Evolutionary conservation across 2,329 filamentous ascomycete species (phyloP).

Genomic region (Hypoxylon sp.): DNA sequence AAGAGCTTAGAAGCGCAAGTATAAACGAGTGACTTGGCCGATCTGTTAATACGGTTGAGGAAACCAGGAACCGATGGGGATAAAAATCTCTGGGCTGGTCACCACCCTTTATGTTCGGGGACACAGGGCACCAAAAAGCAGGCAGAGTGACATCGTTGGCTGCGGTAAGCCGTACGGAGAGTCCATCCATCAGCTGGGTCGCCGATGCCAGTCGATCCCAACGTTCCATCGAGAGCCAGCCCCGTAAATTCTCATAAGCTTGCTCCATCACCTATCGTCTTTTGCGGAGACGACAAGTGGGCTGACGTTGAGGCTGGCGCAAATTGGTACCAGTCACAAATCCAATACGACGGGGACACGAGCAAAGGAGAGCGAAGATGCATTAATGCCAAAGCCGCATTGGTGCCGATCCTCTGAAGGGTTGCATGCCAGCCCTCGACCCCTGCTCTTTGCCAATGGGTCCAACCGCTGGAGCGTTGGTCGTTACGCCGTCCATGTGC

Average conservation of each 20-base stretch:
- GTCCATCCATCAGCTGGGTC: conserved; percentile 17
- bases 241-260: conserved; percentile 27
- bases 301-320: conserved; percentile 37
- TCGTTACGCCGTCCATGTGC: conserved; percentile 24
- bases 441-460: conserved; percentile 21
- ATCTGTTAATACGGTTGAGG: conserved; percentile 26
- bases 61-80: conserved; percentile 12
- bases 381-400: conserved; percentile 20
- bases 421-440: conserved; percentile 13
- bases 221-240: conserved; percentile 26
- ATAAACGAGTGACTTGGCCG: conserved; percentile 37
- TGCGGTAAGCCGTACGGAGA: conserved; percentile 16
- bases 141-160: conserved; percentile 26
- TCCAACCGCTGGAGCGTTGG: conserved; percentile 16
- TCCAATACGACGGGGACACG: conserved; percentile 34
- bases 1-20: conserved; percentile 26
- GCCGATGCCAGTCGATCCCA: conserved; percentile 30
- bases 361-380: conserved; percentile 19
- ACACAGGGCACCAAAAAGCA: no score
- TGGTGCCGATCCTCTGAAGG: conserved; percentile 25
- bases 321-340: conserved; percentile 19
- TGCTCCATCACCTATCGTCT: conserved; percentile 29
- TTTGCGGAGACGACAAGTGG: conserved; percentile 20
- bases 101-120: conserved; percentile 25
- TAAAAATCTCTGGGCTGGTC: conserved; percentile 13